Base-by-base conservation (phyloP, 495 filamentous ascomycete genomes). In the Rhypophila decipiens region DNA sequence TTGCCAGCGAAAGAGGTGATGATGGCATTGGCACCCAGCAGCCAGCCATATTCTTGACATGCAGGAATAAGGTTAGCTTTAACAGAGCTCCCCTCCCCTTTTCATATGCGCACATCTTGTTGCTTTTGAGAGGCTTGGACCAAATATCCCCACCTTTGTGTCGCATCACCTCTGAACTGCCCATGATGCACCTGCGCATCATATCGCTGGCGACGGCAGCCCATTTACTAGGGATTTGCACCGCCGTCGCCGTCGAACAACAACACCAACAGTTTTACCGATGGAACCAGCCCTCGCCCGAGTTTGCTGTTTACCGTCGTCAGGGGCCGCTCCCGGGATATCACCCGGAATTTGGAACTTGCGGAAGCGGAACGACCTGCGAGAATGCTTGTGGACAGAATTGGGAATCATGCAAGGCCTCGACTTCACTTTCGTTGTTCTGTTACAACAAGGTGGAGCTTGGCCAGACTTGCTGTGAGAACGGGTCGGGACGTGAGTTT, bases 361-460 rank as follows among this genome's bases (percentile, higher is more conserved):
- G 58, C 21, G 56, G 58, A 4, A 56, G 42, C 35, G 61, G 61
- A 1, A 57, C 52, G 13, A 59, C 50, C 2, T 64, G 60, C 15
- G 50, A 61, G 24, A 47, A 63, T 23, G 59, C 61, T 2, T 64
- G 61, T 39, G 61, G 61, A 1, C 24, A 33, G 1, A 55, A 61
- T 33, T 64, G 56, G 54, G 8, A 47, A 17, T 55, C 56, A 1
- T 64, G 61, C 49, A 44, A 49, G 19, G 61, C 61, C 5, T 53
- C 50, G 13, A 64, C 61, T 0, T 40, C 42, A 5, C 47, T 64
- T n/a, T 60, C 61, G 12, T 42, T 64, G 36, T 64, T 61, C 27
- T 64, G 61, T 49, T 64, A 61, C 52, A 64, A 64, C 53, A 46
- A 52, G 19, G 53, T 44, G n/a, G 50, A 59, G 10, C 41, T 62